A percentile compares a stretch with the other conserved stretches of the same genome.
Conservation (phyloP, 2,329 filamentous ascomycete species). For the Verticillium nonalfalfae region DNA sequence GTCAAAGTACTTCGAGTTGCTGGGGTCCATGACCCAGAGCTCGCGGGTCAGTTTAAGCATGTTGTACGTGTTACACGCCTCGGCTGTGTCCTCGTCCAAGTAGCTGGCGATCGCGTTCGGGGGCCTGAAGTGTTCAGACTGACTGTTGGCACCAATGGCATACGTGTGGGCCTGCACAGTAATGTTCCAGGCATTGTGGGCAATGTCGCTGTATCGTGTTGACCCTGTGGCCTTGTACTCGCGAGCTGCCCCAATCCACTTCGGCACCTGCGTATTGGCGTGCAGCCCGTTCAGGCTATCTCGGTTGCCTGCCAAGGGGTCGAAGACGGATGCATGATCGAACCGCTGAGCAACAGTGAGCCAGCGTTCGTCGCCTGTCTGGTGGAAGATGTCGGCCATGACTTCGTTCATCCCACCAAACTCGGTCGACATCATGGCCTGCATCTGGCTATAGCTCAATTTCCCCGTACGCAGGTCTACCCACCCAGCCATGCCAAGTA, state of each 20-base stretch:
- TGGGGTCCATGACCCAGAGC: slow-evolving; percentile 37
- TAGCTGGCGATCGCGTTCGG: slow-evolving; percentile 38
- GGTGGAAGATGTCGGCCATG: slow-evolving; percentile 38
- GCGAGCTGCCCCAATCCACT: slow-evolving; percentile 43
- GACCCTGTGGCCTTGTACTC: slow-evolving; percentile 42
- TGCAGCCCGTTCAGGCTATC: slow-evolving; percentile 41
- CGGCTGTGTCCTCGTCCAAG: slow-evolving; percentile 38
- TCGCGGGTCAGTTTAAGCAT: slow-evolving; percentile 50
- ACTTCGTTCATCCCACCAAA: slow-evolving; percentile 49
- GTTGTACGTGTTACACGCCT: slow-evolving; percentile 49
- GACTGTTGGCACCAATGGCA: slow-evolving; percentile 47
- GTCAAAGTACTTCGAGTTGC: slow-evolving; percentile 38
- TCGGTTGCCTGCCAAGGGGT: slow-evolving; percentile 36
- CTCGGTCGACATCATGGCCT: slow-evolving; percentile 39
- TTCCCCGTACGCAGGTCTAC: slow-evolving; percentile 38
- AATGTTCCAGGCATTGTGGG: slow-evolving; percentile 41
- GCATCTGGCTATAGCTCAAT: slow-evolving; percentile 37
- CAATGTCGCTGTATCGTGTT: slow-evolving; percentile 37
- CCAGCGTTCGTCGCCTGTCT: slow-evolving; percentile 38
- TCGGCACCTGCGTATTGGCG: slow-evolving; percentile 47
- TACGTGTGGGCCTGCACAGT: slow-evolving; percentile 40
- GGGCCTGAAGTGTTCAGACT: slow-evolving; percentile 43
- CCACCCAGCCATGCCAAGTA: slow-evolving; percentile 38
- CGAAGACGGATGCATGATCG: slow-evolving; percentile 39
- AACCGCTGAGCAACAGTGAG: slow-evolving; percentile 40